A percentile compares a stretch with the other conserved stretches of the same genome.
Conservation (phyloP, 345 rosid species). For the Citrus reticulata region DNA sequence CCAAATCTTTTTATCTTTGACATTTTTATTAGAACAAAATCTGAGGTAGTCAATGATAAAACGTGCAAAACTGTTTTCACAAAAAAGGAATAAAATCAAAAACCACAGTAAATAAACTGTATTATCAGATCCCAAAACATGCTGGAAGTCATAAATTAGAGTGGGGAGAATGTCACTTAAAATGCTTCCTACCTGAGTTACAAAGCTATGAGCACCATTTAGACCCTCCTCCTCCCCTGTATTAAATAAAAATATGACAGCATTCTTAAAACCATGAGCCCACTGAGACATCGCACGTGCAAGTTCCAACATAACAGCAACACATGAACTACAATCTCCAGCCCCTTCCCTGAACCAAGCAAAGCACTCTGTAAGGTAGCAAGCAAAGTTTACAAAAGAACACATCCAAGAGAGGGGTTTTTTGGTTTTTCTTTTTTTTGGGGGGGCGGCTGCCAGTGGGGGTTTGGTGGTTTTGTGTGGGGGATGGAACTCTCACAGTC, state of each 20-base stretch:
- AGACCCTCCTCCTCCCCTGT: constrained; percentile 98
- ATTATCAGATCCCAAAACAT: too few relatives aligned
- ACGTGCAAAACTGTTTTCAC: neutral
- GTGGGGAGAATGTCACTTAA: neutral
- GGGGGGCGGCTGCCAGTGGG: too few relatives aligned
- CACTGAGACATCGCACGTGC: constrained; percentile 91
- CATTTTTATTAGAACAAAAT: neutral
- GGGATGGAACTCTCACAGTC: too few relatives aligned
- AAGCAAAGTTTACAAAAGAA: neutral
- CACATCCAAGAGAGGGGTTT: neutral
- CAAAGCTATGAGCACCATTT: constrained; percentile 95
- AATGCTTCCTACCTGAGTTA: constrained; percentile 70
- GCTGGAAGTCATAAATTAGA: neutral
- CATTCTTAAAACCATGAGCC: constrained; percentile 93
- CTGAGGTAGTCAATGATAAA: neutral
- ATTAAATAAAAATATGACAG: constrained; percentile 79
- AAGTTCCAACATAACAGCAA: constrained; percentile 95
- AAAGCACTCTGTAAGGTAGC: constrained; percentile 5
- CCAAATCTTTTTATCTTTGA: neutral
- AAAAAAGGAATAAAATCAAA: too few relatives aligned
- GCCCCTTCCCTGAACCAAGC: constrained; percentile 75
- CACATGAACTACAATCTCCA: constrained; percentile 96
- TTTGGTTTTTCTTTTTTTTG: too few relatives aligned
- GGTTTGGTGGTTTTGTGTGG: too few relatives aligned
- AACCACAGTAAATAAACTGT: too few relatives aligned